These are phyloP conservation scores for Plantago coronopus DNA, from an alignment of 305 asterid genomes.

Conservation along the genomic window DNA sequence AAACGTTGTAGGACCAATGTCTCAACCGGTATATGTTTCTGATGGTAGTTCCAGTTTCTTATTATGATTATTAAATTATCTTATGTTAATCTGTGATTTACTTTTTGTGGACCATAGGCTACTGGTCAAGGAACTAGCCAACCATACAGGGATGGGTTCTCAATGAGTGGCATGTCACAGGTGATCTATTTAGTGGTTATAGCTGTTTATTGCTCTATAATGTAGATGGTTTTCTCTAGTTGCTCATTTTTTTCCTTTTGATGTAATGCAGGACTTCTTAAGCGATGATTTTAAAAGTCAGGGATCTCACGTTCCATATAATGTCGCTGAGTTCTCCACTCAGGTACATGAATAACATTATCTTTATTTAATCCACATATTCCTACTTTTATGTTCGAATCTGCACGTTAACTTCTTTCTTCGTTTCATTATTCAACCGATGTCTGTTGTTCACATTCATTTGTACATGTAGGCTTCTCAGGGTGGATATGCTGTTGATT, in stretches of 20 bases:
- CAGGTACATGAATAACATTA: conserved; percentile 48
- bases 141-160: conserved; percentile 78
- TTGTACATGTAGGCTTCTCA: conserved; percentile 69
- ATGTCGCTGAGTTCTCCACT: conserved; percentile 80
- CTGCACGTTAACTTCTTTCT: not conserved
- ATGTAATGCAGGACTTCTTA: conserved; percentile 69
- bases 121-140: conserved; percentile 77
- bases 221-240: conserved; percentile 10
- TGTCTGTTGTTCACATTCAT: conserved; percentile 13
- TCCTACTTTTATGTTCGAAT: conserved; percentile 1
- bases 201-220: not conserved
- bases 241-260: conserved; percentile 23
- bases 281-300: conserved; percentile 98
- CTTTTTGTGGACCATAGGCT: conserved; percentile 43
- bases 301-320: conserved; percentile 95
- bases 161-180: conserved; percentile 97
- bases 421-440: conserved; percentile 15
- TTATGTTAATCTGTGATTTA: conserved; percentile 16
- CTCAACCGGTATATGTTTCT: conserved; percentile 91
- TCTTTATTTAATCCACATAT: conserved; percentile 7
- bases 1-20: conserved; percentile 77
- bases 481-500: conserved; percentile 84
- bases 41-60: conserved; percentile 47
- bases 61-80: conserved; percentile 12
- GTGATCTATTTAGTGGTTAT: conserved; percentile 30